phyloP scores from a whole-genome alignment of 2,329 filamentous ascomycete genomes.

The Aureobasidium musti region DNA sequence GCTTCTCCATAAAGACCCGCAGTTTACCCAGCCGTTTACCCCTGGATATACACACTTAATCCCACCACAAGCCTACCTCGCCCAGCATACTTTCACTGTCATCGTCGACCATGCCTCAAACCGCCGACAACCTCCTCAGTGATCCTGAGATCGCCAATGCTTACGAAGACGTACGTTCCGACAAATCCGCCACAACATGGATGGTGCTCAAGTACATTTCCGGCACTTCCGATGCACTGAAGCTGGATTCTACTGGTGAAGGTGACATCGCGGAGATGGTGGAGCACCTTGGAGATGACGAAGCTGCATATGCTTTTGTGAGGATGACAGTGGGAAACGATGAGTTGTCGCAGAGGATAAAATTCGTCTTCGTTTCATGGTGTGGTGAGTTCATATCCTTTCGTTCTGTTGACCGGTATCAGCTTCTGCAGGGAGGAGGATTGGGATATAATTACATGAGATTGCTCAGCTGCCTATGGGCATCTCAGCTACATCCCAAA shows the following conservation, averaged over 20 bases:
- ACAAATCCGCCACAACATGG: conserved; percentile 27
- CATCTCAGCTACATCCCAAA: background rate
- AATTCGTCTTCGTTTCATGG: conserved; percentile 27
- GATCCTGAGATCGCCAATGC: conserved; percentile 26
- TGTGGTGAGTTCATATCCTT: conserved; percentile 8
- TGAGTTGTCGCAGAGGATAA: conserved; percentile 14
- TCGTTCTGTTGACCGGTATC: background rate
- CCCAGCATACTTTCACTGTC: background rate
- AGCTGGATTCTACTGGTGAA: conserved; percentile 20
- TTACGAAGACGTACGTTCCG: conserved; percentile 22
- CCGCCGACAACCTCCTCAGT: conserved; percentile 26
- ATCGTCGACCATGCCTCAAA: conserved; percentile 18
- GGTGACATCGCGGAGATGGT: conserved; percentile 15
- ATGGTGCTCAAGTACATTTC: conserved; percentile 27
- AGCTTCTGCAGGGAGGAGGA: background rate
- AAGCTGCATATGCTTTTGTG: conserved; percentile 26
- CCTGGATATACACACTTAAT: conserved; percentile 18
- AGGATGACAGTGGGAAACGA: conserved; percentile 23
- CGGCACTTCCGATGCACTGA: conserved; percentile 22
- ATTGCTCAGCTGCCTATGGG: background rate
- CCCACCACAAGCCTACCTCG: background rate
- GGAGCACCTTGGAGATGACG: conserved; percentile 14
- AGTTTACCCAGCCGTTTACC: conserved; percentile 23
- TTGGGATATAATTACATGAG: background rate
- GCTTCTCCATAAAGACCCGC: background rate